Evolutionary conservation across 179 eudicot genomes (phyloP), one percentile per base, ranked within the genome.

Genomic region (Heliamphora pulchella): DNA sequence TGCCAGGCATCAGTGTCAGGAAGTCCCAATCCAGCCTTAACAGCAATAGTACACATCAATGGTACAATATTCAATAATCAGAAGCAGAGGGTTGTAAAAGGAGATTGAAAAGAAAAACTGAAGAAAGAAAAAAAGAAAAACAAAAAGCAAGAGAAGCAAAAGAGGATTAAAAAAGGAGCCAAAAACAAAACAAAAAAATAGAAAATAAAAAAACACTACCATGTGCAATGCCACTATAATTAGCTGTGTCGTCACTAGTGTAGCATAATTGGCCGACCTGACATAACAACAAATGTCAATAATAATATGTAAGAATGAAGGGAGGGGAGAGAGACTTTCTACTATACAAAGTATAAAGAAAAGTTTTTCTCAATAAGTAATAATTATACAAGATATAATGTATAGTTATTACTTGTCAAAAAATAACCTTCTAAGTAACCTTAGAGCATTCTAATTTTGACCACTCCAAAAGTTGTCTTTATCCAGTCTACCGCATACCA

Each of bases 11-110:
- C 94, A 79, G 86, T 88, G 77, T 96, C 99, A 71, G 93, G 88
- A 89, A 96, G 91, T 78, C 98, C 99, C 83, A 96, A 87, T 79
- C 97, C 99, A 88, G 98, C 99, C 98, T 95, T 62, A 86, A 88
- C 41, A 74, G 67, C 48, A 81, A 64, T 20, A 46, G 13, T 48
- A 51, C 1, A 50, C 47, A 65, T 9, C 39, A 5, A 8, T 31
- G 31, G 31, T 31, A 31, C 47, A 22, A 43, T 55, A 58, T 79
- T n/a, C 58, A 71, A 72, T 9, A 22, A 14, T 78, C 18, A 39
- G 50, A n/a, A 17, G 53, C 55, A 55, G 6, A 64, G 59, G 58
- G 9, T 17, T 53, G 66, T 47, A 47, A 9, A 68, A 5, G 43
- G 78, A 43, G 51, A 9, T 31, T 48, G 44, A 50, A 50, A 8